Conservation (phyloP, 129 eudicot species). For the Heracleum sosnowskyi region DNA sequence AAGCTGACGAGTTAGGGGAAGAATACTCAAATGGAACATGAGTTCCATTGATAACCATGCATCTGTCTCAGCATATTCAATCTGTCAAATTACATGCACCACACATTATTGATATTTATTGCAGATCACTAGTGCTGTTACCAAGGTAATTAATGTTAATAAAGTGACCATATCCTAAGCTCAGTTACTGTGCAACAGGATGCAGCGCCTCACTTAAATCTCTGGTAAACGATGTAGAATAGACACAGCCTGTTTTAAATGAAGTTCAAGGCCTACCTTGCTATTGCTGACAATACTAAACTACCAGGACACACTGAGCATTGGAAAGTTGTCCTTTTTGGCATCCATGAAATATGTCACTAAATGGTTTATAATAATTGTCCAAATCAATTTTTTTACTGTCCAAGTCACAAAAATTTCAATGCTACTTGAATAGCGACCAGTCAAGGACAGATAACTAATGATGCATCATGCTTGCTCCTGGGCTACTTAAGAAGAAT, state of each 20-base stretch:
- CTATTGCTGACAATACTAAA: not conserved
- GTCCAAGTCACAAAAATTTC: not conserved
- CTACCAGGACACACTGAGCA: not conserved
- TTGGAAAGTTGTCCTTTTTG: not conserved
- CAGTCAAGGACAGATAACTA: not conserved
- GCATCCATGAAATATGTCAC: not conserved
- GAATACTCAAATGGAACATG: conserved; percentile 92
- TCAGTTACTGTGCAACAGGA: not conserved
- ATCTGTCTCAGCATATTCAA: conserved; percentile 88
- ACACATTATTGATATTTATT: not conserved
- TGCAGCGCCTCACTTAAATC: not conserved
- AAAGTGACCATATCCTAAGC: not conserved
- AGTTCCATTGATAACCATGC: conserved; percentile 99
- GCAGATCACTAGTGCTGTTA: not conserved
- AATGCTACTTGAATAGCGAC: not conserved
- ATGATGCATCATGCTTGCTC: not conserved
- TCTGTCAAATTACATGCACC: conserved; percentile 30
- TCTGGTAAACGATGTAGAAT: not conserved
- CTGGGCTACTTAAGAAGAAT: not conserved
- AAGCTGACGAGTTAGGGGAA: conserved; percentile 96
- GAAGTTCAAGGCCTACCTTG: not conserved
- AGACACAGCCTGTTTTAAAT: not conserved
- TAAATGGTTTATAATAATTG: not conserved
- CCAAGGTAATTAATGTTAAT: not conserved
- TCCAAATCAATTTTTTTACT: not conserved